phyloP scores from a whole-genome alignment of 2,329 filamentous ascomycete genomes.

The Dactylellina leptospora region DNA sequence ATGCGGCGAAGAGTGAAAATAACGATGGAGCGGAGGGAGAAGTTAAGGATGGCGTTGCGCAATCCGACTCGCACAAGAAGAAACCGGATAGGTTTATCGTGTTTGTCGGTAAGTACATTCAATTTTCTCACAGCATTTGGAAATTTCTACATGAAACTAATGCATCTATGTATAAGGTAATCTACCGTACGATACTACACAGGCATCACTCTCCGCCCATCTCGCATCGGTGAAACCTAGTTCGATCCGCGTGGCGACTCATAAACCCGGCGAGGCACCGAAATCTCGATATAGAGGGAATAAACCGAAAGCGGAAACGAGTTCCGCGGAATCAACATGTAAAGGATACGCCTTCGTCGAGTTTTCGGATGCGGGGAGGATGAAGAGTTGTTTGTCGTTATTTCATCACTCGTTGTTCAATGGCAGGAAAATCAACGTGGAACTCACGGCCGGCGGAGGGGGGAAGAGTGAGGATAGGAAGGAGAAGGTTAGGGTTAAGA shows the following conservation, averaged over 20 bases:
- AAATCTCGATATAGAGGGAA: background rate
- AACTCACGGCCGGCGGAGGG: slow-evolving; percentile 89
- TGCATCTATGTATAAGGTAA: slow-evolving; percentile 68
- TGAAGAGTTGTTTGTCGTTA: slow-evolving; percentile 89
- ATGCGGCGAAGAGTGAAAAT: background rate
- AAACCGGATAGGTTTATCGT: slow-evolving; percentile 25
- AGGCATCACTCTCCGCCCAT: slow-evolving; percentile 74
- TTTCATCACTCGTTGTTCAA: slow-evolving; percentile 85
- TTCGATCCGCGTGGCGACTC: slow-evolving; percentile 76
- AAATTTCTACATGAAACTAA: background rate
- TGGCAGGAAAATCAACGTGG: slow-evolving; percentile 84
- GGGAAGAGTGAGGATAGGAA: slow-evolving; percentile 76
- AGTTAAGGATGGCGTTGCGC: slow-evolving; percentile 4
- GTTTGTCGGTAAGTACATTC: slow-evolving; percentile 63
- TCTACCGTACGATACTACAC: slow-evolving; percentile 82
- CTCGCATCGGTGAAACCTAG: slow-evolving; percentile 78
- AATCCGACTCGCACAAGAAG: background rate
- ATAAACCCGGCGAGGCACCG: slow-evolving; percentile 67
- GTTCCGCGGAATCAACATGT: slow-evolving; percentile 62
- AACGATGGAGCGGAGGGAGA: background rate
- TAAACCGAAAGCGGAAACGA: slow-evolving; percentile 10
- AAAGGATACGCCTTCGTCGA: slow-evolving; percentile 87
- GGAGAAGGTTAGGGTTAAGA: slow-evolving; percentile 84
- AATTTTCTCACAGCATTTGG: background rate
- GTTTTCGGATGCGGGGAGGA: slow-evolving; percentile 82